These are phyloP conservation scores for Saturnispora hagleri DNA, from an alignment of 805 yeast genomes.

Conservation along the genomic window DNA sequence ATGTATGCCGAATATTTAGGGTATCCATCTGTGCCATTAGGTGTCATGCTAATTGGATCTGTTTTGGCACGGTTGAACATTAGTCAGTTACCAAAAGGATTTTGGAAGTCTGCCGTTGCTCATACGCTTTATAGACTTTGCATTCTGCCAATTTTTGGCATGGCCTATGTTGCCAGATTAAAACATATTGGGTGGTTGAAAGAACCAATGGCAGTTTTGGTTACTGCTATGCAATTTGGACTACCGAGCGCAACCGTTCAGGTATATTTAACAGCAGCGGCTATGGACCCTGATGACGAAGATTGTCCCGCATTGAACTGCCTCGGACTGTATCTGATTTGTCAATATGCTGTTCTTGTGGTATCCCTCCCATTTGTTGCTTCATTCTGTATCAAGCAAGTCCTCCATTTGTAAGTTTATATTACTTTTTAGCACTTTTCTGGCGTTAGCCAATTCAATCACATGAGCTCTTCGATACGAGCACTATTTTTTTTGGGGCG, in stretches of 20 bases:
- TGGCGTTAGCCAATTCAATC: background rate
- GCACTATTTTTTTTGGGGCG: background rate
- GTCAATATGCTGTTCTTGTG: conserved; percentile 38
- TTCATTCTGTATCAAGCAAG: conserved; percentile 31
- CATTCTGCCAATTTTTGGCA: conserved; percentile 45
- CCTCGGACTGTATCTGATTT: conserved; percentile 40
- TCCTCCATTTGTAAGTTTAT: conserved; percentile 15
- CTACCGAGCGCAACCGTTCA: conserved; percentile 52
- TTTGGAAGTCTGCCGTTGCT: conserved; percentile 46
- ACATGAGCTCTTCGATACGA: background rate
- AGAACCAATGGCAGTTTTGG: conserved; percentile 33
- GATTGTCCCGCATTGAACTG: conserved; percentile 44
- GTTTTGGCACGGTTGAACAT: conserved; percentile 43
- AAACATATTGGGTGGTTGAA: conserved; percentile 40
- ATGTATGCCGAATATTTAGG: conserved; percentile 43
- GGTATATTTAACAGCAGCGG: conserved; percentile 50
- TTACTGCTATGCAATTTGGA: conserved; percentile 39
- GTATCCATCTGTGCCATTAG: conserved; percentile 46
- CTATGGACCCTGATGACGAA: conserved; percentile 40
- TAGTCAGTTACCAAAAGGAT: conserved; percentile 38
- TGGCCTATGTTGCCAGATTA: conserved; percentile 38
- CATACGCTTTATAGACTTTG: conserved; percentile 35
- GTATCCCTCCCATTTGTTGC: conserved; percentile 44
- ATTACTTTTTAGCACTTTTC: background rate
- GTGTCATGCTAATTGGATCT: conserved; percentile 44